phyloP scores from a whole-genome alignment of 2,329 filamentous ascomycete species.

The Monilinia fructigena region DNA sequence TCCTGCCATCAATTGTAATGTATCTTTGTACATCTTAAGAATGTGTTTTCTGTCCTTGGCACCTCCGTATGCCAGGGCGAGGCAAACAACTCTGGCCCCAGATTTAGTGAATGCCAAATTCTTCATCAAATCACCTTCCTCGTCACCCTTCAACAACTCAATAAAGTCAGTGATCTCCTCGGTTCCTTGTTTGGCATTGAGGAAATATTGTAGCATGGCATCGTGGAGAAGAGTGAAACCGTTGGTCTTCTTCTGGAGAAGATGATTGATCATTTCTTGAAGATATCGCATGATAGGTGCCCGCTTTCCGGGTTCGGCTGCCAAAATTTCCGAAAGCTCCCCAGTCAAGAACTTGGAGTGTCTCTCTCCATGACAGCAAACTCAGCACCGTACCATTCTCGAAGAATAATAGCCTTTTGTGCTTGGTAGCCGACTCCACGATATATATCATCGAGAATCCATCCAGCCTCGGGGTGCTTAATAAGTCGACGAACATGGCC shows the following conservation, averaged over 20 bases:
- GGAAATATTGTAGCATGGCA: constrained; percentile 95
- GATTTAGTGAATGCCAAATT: constrained; percentile 95
- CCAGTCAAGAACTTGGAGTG: constrained; percentile 48
- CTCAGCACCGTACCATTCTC: constrained; percentile 96
- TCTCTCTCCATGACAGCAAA: constrained; percentile 76
- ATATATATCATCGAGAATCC: constrained; percentile 98
- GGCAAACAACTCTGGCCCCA: constrained; percentile 76
- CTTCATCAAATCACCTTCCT: constrained; percentile 85
- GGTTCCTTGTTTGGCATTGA: constrained; percentile 72
- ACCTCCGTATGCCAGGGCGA: constrained; percentile 77
- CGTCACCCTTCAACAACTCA: constrained; percentile 87
- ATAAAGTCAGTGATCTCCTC: constrained; percentile 84
- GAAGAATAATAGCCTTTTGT: constrained; percentile 83
- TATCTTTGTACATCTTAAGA: constrained; percentile 86
- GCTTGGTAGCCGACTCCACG: constrained; percentile 80
- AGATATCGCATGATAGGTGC: constrained; percentile 83
- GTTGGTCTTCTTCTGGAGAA: constrained; percentile 94
- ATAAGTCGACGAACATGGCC: constrained; percentile 90
- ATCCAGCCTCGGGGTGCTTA: constrained; percentile 92
- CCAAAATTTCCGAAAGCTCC: constrained; percentile 74
- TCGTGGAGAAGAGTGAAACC: constrained; percentile 98
- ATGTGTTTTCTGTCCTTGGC: constrained; percentile 93
- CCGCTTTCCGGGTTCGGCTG: constrained; percentile 78
- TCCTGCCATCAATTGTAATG: constrained; percentile 77
- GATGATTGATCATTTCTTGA: constrained; percentile 81